Base-by-base conservation (phyloP, 192 early-diverging fungal genomes). In the Phycomyces nitens region DNA sequence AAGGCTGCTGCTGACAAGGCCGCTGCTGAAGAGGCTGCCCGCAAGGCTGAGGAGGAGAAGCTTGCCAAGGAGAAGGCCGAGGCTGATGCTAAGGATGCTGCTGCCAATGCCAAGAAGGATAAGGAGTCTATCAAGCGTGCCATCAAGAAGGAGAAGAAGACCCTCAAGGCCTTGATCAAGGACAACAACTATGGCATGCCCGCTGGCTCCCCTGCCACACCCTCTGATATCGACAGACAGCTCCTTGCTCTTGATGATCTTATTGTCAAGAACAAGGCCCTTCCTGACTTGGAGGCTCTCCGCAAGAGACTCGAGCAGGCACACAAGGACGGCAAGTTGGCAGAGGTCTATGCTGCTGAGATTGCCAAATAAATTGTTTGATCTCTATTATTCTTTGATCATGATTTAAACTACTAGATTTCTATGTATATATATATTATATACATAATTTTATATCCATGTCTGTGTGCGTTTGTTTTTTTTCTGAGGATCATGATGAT, bases 61-160 rank as follows among this genome's bases (percentile, higher is more conserved):
- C 12, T 71, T 53, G 74, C 74, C 22, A 34, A 62, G 43, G 74
- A 76, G 24, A 71, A 76, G 74, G 91, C 84, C 24, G 85, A 80
- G 47, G 89, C 82, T 39, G 82, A 88, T 40, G 90, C 86, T 53
- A 80, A 80, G 75, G 66, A 56, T 29, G 77, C 76, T 16, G 71
- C 75, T 58, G 91, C 88, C 62, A 78, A 81, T 41, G 81, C 73
- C 47, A 86, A 90, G 88, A 94, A 94, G 83, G 85, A 87, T 70
- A 88, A 89, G 71, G 94, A 99, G 74, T 80, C 89, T 51, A 71
- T 85, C 64, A 94, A 95, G 82, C 93, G 93, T 77, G 80, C 77
- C 53, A 81, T 95, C 71, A 89, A 90, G 76, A 94, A 92, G 83
- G 90, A 96, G 77, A 91, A 94, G 85, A 95, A 94, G 76, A 82